These are phyloP conservation scores for Dryadomyces quercivorus DNA, from an alignment of 2,329 filamentous ascomycete genomes.

Conservation along the genomic window DNA sequence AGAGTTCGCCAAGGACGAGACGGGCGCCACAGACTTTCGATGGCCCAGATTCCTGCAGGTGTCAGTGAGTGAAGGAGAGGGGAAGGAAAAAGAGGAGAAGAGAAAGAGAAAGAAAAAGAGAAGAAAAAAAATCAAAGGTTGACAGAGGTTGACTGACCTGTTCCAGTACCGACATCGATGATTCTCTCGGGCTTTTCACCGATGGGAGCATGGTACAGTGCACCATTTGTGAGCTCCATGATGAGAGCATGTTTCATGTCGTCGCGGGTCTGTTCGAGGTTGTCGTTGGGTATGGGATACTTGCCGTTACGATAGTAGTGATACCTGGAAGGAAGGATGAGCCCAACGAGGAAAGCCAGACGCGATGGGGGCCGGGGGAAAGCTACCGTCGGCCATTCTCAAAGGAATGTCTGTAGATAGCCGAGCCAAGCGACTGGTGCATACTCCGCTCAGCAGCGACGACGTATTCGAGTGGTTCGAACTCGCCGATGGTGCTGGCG, in stretches of 20 bases:
- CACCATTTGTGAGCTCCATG: slow-evolving; percentile 16
- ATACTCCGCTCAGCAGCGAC: not conserved
- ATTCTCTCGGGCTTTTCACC: slow-evolving; percentile 5
- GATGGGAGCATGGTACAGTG: slow-evolving; percentile 7
- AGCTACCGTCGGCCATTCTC: slow-evolving; percentile 6
- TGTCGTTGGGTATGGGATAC: slow-evolving; percentile 17
- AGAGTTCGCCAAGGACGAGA: not conserved
- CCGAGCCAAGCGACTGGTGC: slow-evolving; percentile 5
- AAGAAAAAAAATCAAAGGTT: too few species aligned
- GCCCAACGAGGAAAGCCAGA: not conserved
- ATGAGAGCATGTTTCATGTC: slow-evolving; percentile 21
- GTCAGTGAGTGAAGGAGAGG: not conserved
- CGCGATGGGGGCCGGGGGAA: not conserved
- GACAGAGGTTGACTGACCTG: not conserved
- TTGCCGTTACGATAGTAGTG: slow-evolving; percentile 17
- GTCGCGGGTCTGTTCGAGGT: slow-evolving; percentile 19
- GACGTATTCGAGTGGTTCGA: not conserved
- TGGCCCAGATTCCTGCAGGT: slow-evolving; percentile 17
- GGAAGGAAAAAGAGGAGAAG: too few species aligned
- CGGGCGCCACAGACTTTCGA: slow-evolving; percentile 16
- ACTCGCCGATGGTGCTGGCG: not conserved
- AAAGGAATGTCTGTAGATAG: slow-evolving; percentile 8
- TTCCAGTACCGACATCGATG: slow-evolving; percentile 8
- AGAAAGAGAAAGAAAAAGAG: too few species aligned
- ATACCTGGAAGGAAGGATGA: slow-evolving; percentile 9